These are phyloP conservation scores for Talaromyces sp. DNA, from an alignment of 2,329 filamentous ascomycete species.

Conservation along the genomic window DNA sequence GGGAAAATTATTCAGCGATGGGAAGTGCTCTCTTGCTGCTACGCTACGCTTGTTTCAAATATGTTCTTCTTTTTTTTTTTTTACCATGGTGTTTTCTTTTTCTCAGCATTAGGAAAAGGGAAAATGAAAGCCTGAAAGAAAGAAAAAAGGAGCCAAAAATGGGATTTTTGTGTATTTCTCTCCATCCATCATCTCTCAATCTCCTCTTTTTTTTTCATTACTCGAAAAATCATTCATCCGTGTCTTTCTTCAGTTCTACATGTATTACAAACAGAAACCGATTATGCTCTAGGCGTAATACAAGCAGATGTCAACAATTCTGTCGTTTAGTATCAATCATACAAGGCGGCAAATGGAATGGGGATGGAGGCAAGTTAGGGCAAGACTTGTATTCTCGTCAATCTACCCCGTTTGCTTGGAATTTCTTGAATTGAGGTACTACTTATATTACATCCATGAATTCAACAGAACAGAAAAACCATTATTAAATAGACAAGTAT, in stretches of 20 bases:
- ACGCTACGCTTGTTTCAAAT: constrained; percentile 16
- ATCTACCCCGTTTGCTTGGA: not conserved
- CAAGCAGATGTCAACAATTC: not conserved
- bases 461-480: not conserved
- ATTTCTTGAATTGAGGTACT: not conserved
- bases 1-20: constrained; percentile 19
- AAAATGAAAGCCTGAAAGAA: constrained; percentile 4
- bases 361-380: not conserved
- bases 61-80: constrained; percentile 1
- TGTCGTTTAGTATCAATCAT: not conserved
- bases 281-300: not conserved
- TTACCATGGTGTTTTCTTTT: constrained; percentile 9
- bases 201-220: not conserved
- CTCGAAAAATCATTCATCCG: not conserved
- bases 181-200: not conserved
- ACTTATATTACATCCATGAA: not conserved
- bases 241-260: constrained; percentile 10
- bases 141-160: constrained; percentile 10
- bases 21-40: constrained; percentile 20
- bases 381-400: not conserved
- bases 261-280: not conserved
- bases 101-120: constrained; percentile 5
- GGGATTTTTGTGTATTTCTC: constrained; percentile 10
- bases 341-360: not conserved
- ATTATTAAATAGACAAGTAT: not conserved